Conservation (phyloP, 2,329 filamentous ascomycete genomes). For the Sarocladium brachiariae region DNA sequence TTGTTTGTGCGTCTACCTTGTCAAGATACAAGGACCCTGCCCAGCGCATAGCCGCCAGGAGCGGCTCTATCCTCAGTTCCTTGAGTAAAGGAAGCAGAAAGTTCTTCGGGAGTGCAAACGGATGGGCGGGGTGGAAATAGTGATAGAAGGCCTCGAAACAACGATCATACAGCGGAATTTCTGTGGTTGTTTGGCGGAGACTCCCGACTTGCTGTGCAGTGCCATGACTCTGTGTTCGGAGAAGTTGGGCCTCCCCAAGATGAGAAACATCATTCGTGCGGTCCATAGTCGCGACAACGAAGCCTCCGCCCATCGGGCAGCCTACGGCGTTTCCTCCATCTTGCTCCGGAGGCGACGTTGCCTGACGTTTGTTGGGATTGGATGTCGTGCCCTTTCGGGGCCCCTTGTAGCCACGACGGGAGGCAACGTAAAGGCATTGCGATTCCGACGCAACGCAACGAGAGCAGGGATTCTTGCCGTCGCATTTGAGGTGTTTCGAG, state of each 20-base stretch:
- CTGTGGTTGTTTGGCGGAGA: slow-evolving; percentile 1
- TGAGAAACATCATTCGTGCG: too few relatives aligned
- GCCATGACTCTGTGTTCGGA: background rate
- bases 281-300: background rate
- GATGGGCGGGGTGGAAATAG: slow-evolving; percentile 51
- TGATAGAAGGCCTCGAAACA: slow-evolving; percentile 53
- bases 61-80: slow-evolving; percentile 39
- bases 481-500: slow-evolving; percentile 68
- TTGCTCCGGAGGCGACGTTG: slow-evolving; percentile 30
- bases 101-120: slow-evolving; percentile 49
- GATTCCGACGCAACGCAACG: slow-evolving; percentile 54
- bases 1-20: slow-evolving; percentile 28
- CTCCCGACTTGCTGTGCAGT: background rate
- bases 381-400: slow-evolving; percentile 29
- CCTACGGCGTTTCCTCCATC: slow-evolving; percentile 22
- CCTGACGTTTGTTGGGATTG: slow-evolving; percentile 44
- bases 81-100: slow-evolving; percentile 41
- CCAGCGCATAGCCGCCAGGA: slow-evolving; percentile 49
- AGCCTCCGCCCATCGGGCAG: slow-evolving; percentile 26
- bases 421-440: slow-evolving; percentile 66
- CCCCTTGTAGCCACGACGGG: slow-evolving; percentile 68
- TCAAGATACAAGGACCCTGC: slow-evolving; percentile 50
- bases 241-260: background rate
- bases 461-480: slow-evolving; percentile 62
- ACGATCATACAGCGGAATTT: slow-evolving; percentile 37